A percentile compares a stretch with the other conserved stretches of the same genome.
Conservation (phyloP, 768 basidiomycete genomes). For the Trametopsis cervina region DNA sequence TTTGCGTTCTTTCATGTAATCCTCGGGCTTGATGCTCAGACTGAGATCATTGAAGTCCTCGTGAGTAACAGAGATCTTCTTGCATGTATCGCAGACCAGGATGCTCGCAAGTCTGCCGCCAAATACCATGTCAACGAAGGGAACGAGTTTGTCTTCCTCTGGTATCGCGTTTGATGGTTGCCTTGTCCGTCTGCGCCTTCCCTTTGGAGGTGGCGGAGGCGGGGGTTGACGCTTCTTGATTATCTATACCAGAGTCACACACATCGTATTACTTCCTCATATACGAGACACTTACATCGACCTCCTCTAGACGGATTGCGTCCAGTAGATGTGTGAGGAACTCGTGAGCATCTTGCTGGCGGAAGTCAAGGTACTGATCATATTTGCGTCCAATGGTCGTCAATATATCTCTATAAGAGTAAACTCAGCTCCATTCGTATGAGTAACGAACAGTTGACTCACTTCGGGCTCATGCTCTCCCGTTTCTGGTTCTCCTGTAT, state of each 20-base stretch:
- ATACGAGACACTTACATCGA: conserved; percentile 55
- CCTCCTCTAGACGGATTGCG: conserved; percentile 91
- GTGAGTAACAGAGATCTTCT: conserved; percentile 84
- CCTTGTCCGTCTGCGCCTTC: conserved; percentile 28
- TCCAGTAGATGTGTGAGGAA: conserved; percentile 85
- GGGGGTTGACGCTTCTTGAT: conserved; percentile 65
- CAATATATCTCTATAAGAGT: conserved; percentile 46
- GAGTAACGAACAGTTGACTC: too few species aligned
- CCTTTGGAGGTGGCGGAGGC: conserved; percentile 32
- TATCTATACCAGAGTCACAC: conserved; percentile 38
- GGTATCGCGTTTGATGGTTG: not conserved
- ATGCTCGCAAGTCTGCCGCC: conserved; percentile 85
- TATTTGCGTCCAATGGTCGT: conserved; percentile 73
- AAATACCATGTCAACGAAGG: conserved; percentile 88
- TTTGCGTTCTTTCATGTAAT: conserved; percentile 65
- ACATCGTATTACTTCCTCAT: not conserved
- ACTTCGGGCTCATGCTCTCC: conserved; percentile 63
- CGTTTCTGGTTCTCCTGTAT: conserved; percentile 45
- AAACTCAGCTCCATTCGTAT: too few species aligned
- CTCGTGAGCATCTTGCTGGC: conserved; percentile 96
- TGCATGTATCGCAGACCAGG: conserved; percentile 92
- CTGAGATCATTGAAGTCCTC: conserved; percentile 96
- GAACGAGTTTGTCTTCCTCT: conserved; percentile 46
- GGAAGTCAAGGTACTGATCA: conserved; percentile 91
- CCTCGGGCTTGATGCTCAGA: conserved; percentile 79